phyloP scores from a whole-genome alignment of 2,329 filamentous ascomycete genomes.

The Fusarium compactum region DNA sequence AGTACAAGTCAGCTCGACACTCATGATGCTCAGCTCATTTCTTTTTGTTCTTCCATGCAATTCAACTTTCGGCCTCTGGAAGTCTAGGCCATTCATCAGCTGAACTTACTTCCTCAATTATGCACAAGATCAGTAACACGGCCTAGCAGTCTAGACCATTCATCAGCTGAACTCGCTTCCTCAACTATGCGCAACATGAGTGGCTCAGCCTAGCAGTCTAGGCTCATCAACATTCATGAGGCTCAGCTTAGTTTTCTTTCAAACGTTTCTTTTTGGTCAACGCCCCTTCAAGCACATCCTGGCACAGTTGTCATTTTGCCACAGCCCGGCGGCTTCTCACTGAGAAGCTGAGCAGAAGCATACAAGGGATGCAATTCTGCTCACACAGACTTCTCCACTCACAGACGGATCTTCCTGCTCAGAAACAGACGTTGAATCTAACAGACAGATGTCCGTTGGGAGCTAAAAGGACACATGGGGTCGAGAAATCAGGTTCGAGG shows the following conservation, averaged over 20 bases:
- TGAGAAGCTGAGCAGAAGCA: background rate
- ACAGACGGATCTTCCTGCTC: conserved; percentile 6
- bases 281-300: background rate
- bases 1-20: background rate
- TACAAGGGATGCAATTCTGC: conserved; percentile 13
- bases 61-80: background rate
- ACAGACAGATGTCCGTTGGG: conserved; percentile 10
- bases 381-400: conserved; percentile 3
- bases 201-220: conserved; percentile 11
- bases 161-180: background rate
- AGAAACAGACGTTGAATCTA: conserved; percentile 1
- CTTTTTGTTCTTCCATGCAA: background rate
- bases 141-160: background rate
- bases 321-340: background rate
- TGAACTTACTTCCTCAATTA: background rate
- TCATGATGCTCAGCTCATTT: background rate
- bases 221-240: conserved; percentile 2
- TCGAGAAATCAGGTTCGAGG: background rate
- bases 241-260: background rate
- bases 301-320: background rate
- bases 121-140: background rate
- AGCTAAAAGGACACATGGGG: background rate
- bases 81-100: background rate
- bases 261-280: background rate
- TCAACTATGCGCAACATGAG: background rate